Evolutionary conservation across 2,329 filamentous ascomycete species (phyloP).

Genomic region (Coniochaeta sp.): DNA sequence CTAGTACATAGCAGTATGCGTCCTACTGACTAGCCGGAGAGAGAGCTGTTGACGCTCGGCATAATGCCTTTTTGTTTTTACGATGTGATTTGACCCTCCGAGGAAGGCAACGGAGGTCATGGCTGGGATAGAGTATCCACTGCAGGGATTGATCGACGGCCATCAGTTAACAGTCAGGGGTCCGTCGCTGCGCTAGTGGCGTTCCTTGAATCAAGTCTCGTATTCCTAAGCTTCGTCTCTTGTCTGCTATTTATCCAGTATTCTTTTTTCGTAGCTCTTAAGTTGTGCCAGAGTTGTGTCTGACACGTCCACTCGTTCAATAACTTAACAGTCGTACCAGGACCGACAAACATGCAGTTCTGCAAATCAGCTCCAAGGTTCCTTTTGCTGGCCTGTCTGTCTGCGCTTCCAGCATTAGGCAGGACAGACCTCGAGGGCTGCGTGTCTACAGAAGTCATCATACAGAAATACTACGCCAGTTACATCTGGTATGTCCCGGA

Average conservation of each 20-base stretch:
- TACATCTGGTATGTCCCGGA: conserved; percentile 53
- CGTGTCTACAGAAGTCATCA: conserved; percentile 25
- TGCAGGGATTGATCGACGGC: too few relatives aligned
- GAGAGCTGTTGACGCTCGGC: too few relatives aligned
- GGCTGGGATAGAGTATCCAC: too few relatives aligned
- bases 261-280: not conserved
- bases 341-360: not conserved
- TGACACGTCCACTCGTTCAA: not conserved
- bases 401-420: conserved; percentile 18
- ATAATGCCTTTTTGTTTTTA: too few relatives aligned
- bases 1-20: too few relatives aligned
- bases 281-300: not conserved
- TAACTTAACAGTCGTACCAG: not conserved
- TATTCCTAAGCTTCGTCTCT: not conserved
- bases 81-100: too few relatives aligned
- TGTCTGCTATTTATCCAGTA: not conserved
- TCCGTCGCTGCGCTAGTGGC: not conserved
- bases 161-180: too few relatives aligned
- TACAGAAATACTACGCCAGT: conserved; percentile 34
- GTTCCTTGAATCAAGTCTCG: not conserved
- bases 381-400: not conserved
- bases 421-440: conserved; percentile 40
- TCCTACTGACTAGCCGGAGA: too few relatives aligned
- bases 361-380: not conserved
- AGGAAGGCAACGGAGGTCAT: too few relatives aligned